Base-by-base conservation (phyloP, 2,329 filamentous ascomycete genomes). In the Fusarium sp. region DNA sequence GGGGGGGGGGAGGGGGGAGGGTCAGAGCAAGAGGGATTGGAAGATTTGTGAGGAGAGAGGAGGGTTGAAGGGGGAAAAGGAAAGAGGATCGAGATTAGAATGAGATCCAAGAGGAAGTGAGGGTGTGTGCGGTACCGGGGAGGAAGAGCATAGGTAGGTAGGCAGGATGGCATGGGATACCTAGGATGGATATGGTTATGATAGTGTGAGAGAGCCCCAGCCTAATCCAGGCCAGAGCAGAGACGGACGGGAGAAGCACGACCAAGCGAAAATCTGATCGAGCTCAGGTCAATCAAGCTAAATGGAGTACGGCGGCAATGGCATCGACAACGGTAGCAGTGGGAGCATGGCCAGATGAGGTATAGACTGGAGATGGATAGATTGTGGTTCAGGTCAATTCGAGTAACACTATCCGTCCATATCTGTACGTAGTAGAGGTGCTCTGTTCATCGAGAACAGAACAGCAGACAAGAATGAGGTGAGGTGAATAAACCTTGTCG, bases 281-380 rank as follows among this genome's bases (percentile, higher is more conserved):
- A 34, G 53, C 45, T 34, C 34, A 54, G 28, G 50, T 47, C 34
- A 55, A 34, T 29, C 50, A 47, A 54, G 57, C 61, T 69, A 69
- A 46, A 60, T 19, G 53, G 40, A 56, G 55, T 58, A 70, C 56
- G 63, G 65, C 65, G 67, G 67, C 67, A 69, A 70, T 51, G 58
- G 52, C 64, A 56, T 57, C 34, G 31, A 47, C 34, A 58, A 51
- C 47, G 32, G 58, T 40, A 66, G 50, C 58, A 50, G 61, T 51
- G 48, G 56, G 41, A 53, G 58, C 58, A 67, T 68, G 52, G 52
- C 58, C 46, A 51, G 59, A 51, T 57, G 24, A 48, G 34, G 22
- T 22, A 49, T 26, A 19, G 19, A 49, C 19, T 19, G 19, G 22
- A 39, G 35, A 44, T 32, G 32, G 36, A 47, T 31, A 19, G 25